Base-by-base conservation (phyloP, 139 green algal genomes). In the Coelastrella sp. region DNA sequence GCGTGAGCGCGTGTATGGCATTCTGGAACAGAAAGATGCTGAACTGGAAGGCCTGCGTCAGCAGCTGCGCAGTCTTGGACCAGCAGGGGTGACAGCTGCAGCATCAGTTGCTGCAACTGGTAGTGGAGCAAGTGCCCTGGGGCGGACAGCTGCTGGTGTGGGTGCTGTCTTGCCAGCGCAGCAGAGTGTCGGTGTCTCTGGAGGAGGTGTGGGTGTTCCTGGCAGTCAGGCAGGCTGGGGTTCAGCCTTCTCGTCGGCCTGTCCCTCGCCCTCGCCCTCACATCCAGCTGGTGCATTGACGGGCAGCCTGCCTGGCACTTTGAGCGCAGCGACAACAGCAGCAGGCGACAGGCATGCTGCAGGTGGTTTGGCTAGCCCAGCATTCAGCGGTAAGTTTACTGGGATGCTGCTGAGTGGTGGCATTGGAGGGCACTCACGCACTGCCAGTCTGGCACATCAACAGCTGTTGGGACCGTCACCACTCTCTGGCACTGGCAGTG, bases 11-110 rank as follows among this genome's bases (percentile, higher is more conserved):
- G 89, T 68, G n/a, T 90, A 91, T 24, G 35, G 65, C 6, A 70
- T 94, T 19, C 25, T 94, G 58, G 92, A 94, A 82, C 89, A 94
- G 82, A 91, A 92, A 66, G 92, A 94, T 22, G n/a, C 57, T 0
- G 88, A 93, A 66, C 70, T 92, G 3, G 92, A 94, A 27, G 78
- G 57, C 5, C 74, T 94, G 60, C 78, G 85, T 6, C 75, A 75
- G 49, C 85, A 90, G 89, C 85, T 92, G 76, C 88, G 92, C 1
- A 17, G 57, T 63, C 80, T 85, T 12, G 87, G 87, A 49, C 65
- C 22, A 24, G 82, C 65, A 25, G 65, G 63, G 7, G 82, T 25
- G 24, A 61, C 82, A 61, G 63, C 27, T 7, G 79, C 88, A 75
- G 78, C 79, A 10, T n/a, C 88, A 24, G 65, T 57, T 25, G 49